Evolutionary conservation across 164 flowering plant genomes (phyloP).

Genomic region (Liriodendron chinense): DNA sequence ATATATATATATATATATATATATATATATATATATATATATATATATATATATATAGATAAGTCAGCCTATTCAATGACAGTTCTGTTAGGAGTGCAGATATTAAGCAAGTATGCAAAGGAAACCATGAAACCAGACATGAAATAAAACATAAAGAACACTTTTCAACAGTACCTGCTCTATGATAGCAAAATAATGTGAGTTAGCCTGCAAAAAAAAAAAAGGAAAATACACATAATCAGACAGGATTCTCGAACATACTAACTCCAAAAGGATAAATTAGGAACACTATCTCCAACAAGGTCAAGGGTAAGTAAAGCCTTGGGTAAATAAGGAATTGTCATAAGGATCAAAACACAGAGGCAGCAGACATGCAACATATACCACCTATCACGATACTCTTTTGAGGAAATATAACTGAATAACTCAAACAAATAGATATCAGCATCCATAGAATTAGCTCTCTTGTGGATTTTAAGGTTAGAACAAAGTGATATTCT

Average conservation of each 20-base stretch:
- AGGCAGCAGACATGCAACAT: not conserved
- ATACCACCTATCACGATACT: not conserved
- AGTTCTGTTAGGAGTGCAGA: not conserved
- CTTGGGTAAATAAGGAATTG: not conserved
- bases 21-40: no score
- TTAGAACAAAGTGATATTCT: not conserved
- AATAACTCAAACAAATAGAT: not conserved
- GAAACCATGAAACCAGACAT: not conserved
- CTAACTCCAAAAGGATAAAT: not conserved
- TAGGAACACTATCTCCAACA: not conserved
- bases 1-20: no score
- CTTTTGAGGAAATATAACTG: not conserved
- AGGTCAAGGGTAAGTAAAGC: not conserved
- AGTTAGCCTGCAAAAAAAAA: conserved; percentile 22
- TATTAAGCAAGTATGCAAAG: not conserved
- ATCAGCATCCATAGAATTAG: not conserved
- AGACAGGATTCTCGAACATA: conserved; percentile 4
- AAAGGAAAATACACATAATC: not conserved
- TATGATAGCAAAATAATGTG: conserved; percentile 21
- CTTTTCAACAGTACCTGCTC: conserved; percentile 19
- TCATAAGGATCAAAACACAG: not conserved
- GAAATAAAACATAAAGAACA: not conserved
- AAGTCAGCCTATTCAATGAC: not conserved
- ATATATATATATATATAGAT: no score
- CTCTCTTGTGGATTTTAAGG: not conserved